These are phyloP conservation scores for Debaryomyces psychrophilus DNA, from an alignment of 1,139 yeast genomes.

Conservation along the genomic window DNA sequence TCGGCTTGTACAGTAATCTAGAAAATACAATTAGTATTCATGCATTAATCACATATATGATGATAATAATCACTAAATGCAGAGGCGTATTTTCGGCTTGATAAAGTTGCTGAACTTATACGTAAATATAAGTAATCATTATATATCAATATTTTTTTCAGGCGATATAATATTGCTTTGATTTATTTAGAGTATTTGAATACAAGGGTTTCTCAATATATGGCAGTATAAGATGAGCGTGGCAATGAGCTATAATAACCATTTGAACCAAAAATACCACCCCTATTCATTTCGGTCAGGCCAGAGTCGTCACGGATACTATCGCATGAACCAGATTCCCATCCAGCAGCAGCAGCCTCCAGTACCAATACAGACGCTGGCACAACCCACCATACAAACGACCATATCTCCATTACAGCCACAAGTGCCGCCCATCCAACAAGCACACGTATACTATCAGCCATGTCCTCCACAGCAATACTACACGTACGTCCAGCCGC, in stretches of 20 bases:
- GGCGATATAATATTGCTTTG: background rate
- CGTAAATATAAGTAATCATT: conserved; percentile 1
- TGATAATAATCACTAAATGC: conserved; percentile 8
- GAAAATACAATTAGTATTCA: conserved; percentile 2
- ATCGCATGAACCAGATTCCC: conserved; percentile 2
- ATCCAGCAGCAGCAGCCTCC: conserved; percentile 1
- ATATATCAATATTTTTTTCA: background rate
- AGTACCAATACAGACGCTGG: background rate
- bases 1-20: conserved; percentile 6
- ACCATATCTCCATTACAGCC: conserved; percentile 6
- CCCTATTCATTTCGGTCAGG: conserved; percentile 4
- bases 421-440: conserved; percentile 3
- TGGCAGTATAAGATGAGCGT: conserved; percentile 5
- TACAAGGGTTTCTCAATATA: background rate
- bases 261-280: conserved; percentile 1
- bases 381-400: conserved; percentile 8
- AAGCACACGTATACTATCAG: conserved; percentile 6
- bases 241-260: conserved; percentile 7
- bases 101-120: conserved; percentile 2
- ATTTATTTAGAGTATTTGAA: background rate
- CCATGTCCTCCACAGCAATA: conserved; percentile 8
- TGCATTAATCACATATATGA: conserved; percentile 1
- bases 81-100: conserved; percentile 3
- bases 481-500: conserved; percentile 7
- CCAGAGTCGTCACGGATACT: conserved; percentile 7